Evolutionary conservation across 2,329 filamentous ascomycete genomes (phyloP), one percentile per base, ranked within the genome.

Genomic region (Monascus ruber): DNA sequence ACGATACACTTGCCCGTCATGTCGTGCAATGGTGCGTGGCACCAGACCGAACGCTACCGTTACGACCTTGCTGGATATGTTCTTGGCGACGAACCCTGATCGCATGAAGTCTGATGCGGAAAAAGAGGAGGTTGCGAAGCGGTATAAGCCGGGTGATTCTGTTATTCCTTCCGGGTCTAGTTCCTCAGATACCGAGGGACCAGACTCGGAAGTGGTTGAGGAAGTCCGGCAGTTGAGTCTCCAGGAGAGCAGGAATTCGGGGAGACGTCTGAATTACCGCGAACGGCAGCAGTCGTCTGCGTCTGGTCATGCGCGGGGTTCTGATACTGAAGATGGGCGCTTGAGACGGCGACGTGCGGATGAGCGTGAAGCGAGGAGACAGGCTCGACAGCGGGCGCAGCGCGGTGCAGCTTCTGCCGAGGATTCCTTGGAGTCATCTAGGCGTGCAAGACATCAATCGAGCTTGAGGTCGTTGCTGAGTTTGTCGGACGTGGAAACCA

Each of bases 31-130:
- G 8, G 89, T 98, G 44, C 81, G 88, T 46, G 85, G 83, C 52
- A 94, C 89, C 33, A 79, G 81, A 56, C 86, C 86, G 55, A 93
- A 96, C 74, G 85, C 91, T 42, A 87, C 83, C 24, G 83, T 95
- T 37, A 88, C 81, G 6, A 94, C 87, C 2, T 69, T 96, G 34
- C 68, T 98, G 43, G 89, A 96, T 40, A 89, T 94, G 75, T 87
- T 85, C 50, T 65, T 95, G 29, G 72, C 78, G 25, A 79, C 83
- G 34, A 85, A 94, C 54, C 89, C 91, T 1, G 76, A 77, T 11
- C 82, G 83, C 50, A 79, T 70, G 25, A 84, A 81, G 55, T 71
- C 77, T 0, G 71, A 73, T 0, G 71, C 74, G 5, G 91, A 98
- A 56, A 87, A 82, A 62, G 73, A 77, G 34, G 84, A 87, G 47